Evolutionary conservation across 2,329 filamentous ascomycete species (phyloP).

Genomic region (Paracoccidioides lutzii): DNA sequence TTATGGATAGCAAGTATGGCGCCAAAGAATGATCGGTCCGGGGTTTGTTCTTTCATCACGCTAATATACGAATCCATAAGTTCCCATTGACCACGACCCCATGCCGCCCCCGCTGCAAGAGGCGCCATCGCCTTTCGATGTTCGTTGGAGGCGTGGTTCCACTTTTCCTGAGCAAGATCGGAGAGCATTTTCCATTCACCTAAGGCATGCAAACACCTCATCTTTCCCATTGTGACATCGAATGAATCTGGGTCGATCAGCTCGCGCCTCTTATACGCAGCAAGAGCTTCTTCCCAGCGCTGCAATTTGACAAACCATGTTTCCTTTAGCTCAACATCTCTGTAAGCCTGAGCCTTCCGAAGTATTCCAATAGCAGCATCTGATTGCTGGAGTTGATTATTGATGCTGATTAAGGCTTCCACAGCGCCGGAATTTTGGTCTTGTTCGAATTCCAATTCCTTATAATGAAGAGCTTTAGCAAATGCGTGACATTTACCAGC

Average conservation of each 20-base stretch:
- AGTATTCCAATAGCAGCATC: constrained; percentile 97
- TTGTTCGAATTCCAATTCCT: constrained; percentile 94
- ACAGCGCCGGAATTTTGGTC: constrained; percentile 93
- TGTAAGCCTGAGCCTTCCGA: constrained; percentile 87
- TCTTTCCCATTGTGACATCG: constrained; percentile 98
- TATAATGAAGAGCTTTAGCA: constrained; percentile 96
- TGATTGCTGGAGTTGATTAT: constrained; percentile 96
- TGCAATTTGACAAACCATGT: constrained; percentile 99
- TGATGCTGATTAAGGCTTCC: constrained; percentile 96
- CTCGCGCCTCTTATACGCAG: constrained; percentile 68
- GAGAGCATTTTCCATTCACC: constrained; percentile 96
- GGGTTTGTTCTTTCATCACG: constrained; percentile 86
- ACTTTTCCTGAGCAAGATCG: constrained; percentile 78
- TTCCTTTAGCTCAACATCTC: constrained; percentile 90
- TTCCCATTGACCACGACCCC: constrained; percentile 94
- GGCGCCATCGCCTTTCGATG: constrained; percentile 85
- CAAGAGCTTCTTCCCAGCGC: constrained; percentile 92
- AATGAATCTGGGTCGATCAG: constrained; percentile 62
- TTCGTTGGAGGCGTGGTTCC: constrained; percentile 77
- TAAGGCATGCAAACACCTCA: constrained; percentile 92
- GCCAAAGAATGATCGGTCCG: constrained; percentile 93
- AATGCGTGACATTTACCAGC: constrained; percentile 95
- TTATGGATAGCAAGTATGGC: constrained; percentile 90
- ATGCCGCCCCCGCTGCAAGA: constrained; percentile 86
- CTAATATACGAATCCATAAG: constrained; percentile 94